These are phyloP conservation scores for Starmerella floricola DNA, from an alignment of 805 yeast species.

Conservation along the genomic window DNA sequence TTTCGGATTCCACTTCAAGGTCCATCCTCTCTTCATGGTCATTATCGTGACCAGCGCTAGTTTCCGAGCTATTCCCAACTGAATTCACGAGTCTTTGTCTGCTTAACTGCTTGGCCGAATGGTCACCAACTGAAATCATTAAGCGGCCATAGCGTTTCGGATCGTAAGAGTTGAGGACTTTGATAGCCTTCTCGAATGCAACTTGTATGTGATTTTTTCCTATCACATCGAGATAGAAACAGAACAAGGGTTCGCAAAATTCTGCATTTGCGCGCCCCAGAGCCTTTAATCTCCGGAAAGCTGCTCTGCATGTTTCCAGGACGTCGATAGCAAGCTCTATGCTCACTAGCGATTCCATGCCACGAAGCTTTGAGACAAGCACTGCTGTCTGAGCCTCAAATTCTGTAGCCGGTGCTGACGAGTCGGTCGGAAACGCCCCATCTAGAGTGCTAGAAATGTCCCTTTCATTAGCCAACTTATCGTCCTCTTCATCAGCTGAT, in stretches of 20 bases:
- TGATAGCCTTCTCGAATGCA: constrained; percentile 75
- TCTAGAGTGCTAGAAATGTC: background rate
- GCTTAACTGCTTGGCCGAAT: background rate
- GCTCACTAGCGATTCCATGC: constrained; percentile 64
- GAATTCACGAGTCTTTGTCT: no score
- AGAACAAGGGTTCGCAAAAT: constrained; percentile 54
- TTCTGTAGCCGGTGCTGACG: constrained; percentile 30
- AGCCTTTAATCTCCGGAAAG: constrained; percentile 46
- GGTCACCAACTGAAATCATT: constrained; percentile 11
- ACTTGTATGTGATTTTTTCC: constrained; percentile 66
- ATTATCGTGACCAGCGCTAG: no score
- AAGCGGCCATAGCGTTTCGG: constrained; percentile 36
- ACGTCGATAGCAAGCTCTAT: constrained; percentile 66
- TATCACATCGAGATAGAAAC: constrained; percentile 47
- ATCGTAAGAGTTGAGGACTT: constrained; percentile 55
- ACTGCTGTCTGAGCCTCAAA: constrained; percentile 73
- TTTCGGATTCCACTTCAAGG: background rate
- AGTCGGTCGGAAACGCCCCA: background rate
- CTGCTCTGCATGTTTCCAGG: constrained; percentile 53
- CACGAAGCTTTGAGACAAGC: constrained; percentile 59
- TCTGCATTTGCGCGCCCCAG: constrained; percentile 31
- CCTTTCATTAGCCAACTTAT: background rate
- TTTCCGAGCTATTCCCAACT: no score
- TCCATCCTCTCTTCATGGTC: background rate
- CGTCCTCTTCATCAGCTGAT: constrained; percentile 5